Percentiles rank a stretch among this genome's conserved stretches.
Evolutionary conservation across 805 yeast genomes (phyloP).

Genomic region (Zygosaccharomyces lentus): DNA sequence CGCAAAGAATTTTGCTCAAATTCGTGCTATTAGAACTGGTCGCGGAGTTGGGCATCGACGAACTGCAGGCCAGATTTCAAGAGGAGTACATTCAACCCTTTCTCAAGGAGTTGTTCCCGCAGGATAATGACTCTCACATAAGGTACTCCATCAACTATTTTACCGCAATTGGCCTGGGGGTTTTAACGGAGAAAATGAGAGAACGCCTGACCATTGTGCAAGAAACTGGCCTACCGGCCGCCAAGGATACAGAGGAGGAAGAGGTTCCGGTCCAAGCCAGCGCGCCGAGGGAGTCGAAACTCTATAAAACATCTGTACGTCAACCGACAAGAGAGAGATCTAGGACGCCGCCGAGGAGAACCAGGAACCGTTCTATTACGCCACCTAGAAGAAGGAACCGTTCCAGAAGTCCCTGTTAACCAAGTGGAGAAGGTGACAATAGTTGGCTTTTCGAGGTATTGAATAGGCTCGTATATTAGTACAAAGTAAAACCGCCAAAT

Average conservation of each 20-base stretch:
- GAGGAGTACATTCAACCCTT: constrained; percentile 50
- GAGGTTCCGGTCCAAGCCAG: not conserved
- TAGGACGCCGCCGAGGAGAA: constrained; percentile 19
- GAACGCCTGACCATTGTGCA: constrained; percentile 40
- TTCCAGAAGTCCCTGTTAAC: constrained; percentile 11
- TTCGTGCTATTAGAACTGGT: constrained; percentile 75
- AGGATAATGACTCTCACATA: constrained; percentile 45
- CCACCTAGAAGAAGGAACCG: constrained; percentile 19
- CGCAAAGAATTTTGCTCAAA: constrained; percentile 75
- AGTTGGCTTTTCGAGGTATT: constrained; percentile 10
- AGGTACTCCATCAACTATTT: constrained; percentile 84
- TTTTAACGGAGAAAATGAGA: constrained; percentile 79
- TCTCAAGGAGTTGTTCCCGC: constrained; percentile 63
- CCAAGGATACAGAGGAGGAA: not conserved
- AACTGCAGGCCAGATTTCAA: constrained; percentile 45
- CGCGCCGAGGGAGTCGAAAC: not conserved
- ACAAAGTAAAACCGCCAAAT: constrained; percentile 4
- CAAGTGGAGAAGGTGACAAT: not conserved
- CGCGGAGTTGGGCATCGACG: constrained; percentile 63
- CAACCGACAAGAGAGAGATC: constrained; percentile 10
- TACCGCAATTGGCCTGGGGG: constrained; percentile 88
- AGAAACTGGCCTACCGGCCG: constrained; percentile 22
- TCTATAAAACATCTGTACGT: not conserved
- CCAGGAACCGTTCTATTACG: constrained; percentile 20
- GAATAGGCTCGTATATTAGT: constrained; percentile 9